A percentile compares a stretch with the other conserved stretches of the same genome.
Conservation (phyloP, 2,329 filamentous ascomycete genomes). For the Calonectria pseudoreteaudii region DNA sequence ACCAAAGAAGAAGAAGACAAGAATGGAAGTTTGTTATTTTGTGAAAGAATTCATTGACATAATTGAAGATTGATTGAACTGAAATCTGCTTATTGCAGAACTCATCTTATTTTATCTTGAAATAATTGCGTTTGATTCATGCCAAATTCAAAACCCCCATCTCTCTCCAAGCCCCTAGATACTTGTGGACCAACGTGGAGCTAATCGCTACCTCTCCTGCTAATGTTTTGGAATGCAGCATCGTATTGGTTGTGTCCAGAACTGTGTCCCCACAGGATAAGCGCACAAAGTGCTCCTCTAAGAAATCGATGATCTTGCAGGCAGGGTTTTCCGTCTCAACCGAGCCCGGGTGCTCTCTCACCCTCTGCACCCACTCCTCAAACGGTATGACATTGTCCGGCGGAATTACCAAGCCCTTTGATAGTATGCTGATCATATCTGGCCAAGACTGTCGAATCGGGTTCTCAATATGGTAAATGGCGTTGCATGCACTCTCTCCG, state of each 20-base stretch:
- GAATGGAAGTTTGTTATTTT: too few species aligned
- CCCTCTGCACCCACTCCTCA: background rate
- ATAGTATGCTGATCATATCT: background rate
- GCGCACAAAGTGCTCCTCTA: background rate
- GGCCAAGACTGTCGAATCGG: too few species aligned
- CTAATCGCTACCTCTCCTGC: background rate
- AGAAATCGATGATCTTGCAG: background rate
- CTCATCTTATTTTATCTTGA: too few species aligned
- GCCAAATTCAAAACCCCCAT: background rate
- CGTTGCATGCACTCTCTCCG: too few species aligned
- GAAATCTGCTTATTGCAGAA: too few species aligned
- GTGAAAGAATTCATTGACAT: too few species aligned
- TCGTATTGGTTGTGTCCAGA: background rate
- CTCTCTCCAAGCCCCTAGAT: background rate
- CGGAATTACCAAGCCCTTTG: background rate
- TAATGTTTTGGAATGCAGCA: background rate
- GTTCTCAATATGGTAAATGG: too few species aligned
- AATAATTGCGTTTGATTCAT: too few species aligned
- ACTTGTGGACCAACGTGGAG: background rate
- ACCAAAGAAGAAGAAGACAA: too few species aligned
- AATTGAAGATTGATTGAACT: too few species aligned
- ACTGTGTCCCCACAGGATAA: background rate
- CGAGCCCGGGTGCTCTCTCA: background rate
- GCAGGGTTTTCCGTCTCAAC: background rate
- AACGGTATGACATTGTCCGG: background rate